Percentiles rank a stretch among this genome's conserved stretches.
Evolutionary conservation across 2,329 filamentous ascomycete species (phyloP).

Genomic region (Stromatinia cepivora): DNA sequence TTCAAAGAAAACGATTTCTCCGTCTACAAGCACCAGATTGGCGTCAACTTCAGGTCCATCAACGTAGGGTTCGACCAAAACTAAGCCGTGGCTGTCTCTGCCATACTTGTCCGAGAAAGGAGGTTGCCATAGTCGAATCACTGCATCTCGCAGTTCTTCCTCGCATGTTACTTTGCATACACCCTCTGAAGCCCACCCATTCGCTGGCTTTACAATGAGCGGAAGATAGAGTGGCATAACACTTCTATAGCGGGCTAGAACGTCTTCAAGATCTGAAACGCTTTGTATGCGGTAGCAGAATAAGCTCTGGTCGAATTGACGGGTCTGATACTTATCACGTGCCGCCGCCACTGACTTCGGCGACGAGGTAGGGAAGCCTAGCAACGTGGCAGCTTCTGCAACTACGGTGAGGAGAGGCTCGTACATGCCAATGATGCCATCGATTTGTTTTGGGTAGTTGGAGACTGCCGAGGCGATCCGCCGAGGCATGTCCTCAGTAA

Average conservation of each 20-base stretch:
- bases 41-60: constrained; percentile 2
- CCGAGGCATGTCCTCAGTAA: background rate
- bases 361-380: background rate
- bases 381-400: background rate
- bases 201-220: constrained; percentile 3
- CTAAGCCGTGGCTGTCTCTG: background rate
- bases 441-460: background rate
- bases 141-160: background rate
- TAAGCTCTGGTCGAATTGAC: background rate
- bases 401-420: background rate
- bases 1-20: constrained; percentile 6
- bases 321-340: constrained; percentile 11
- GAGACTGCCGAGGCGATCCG: background rate
- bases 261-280: background rate
- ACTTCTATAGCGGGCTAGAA: background rate
- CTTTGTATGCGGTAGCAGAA: constrained; percentile 3
- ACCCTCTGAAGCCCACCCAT: constrained; percentile 1
- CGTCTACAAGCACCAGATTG: background rate
- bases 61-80: background rate
- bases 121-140: constrained; percentile 6
- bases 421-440: background rate
- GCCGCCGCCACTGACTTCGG: background rate
- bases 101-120: background rate
- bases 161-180: constrained; percentile 7
- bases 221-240: background rate